Percentiles rank a stretch among this genome's conserved stretches.
These are phyloP conservation scores for Dactylellina leptospora DNA, from an alignment of 2,329 filamentous ascomycete species.

Conservation along the genomic window DNA sequence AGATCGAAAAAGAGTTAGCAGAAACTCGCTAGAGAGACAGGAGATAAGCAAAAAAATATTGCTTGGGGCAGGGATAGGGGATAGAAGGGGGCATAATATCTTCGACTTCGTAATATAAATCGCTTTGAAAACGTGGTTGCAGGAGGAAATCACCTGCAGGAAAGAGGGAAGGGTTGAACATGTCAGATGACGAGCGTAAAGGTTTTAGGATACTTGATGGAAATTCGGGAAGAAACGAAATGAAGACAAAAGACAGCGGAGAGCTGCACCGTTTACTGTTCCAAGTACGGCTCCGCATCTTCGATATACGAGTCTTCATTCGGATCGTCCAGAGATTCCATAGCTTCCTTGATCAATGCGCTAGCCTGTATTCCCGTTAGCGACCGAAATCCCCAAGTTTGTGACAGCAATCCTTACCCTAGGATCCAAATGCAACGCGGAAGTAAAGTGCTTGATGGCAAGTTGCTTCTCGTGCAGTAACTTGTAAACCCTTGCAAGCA, in stretches of 20 bases:
- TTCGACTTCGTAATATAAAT: constrained; percentile 8
- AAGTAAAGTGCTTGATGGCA: constrained; percentile 93
- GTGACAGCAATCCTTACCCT: constrained; percentile 75
- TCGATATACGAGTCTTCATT: constrained; percentile 66
- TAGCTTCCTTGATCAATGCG: constrained; percentile 93
- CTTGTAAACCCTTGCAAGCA: constrained; percentile 85
- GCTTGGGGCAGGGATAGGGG: constrained; percentile 1
- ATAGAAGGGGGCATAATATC: constrained; percentile 11
- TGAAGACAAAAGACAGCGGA: not conserved
- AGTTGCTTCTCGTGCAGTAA: constrained; percentile 75
- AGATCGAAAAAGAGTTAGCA: not conserved
- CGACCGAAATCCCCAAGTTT: too few relatives aligned
- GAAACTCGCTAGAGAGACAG: constrained; percentile 16
- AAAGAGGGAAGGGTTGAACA: too few relatives aligned
- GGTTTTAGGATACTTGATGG: not conserved
- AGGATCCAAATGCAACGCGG: constrained; percentile 91
- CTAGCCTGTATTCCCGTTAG: constrained; percentile 71
- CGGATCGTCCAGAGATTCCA: constrained; percentile 87
- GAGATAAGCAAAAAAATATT: constrained; percentile 3
- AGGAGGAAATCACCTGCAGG: too few relatives aligned
- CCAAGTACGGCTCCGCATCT: constrained; percentile 49
- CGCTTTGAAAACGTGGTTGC: not conserved
- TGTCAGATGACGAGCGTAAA: too few relatives aligned
- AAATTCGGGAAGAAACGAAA: not conserved
- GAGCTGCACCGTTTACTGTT: constrained; percentile 19